Base-by-base conservation (phyloP, 1,284 basidiomycete species). In the Pterulicium gracile region DNA sequence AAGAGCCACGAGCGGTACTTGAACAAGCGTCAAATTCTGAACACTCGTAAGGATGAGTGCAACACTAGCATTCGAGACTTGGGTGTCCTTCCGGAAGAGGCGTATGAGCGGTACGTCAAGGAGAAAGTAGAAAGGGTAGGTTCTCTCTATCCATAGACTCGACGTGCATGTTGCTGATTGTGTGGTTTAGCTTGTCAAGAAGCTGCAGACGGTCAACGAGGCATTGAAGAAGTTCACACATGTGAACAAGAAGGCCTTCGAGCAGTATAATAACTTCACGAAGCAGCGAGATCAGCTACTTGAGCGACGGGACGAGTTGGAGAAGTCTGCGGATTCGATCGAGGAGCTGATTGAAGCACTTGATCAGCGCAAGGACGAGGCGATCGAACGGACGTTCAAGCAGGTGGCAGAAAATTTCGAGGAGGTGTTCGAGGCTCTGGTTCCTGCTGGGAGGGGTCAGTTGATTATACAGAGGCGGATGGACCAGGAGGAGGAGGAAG, bases 201-300 rank as follows among this genome's bases (percentile, higher is more conserved):
- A 85, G 53, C 73, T 98, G 27, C 93, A 96, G 58, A 75, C 76
- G 19, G 83, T 93, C 52, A 94, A 97, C 57, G 93, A 97, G 56
- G 79, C 80, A 22, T 70, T 99, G 52, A 97, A 95, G 63, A 94
- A 94, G 63, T 98, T 93, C 57, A 86, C 91, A 0, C 94, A 98
- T 59, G 95, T 98, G 54, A 99, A 99, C 74, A 98, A 98, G 72
- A 98, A 98, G 64, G 96, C 95, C 1, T 95, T 97, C 58, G 96
- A 99, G 63, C 93, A 98, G 63, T 98, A 96, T 70, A 90, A 79
- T 63, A 94, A 89, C 60, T 98, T 98, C 63, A 97, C 94, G 7
- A 96, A 95, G 60, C 94, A 98, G 64, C 82, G 94, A 2, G 94
- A 98, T 59, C 87, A 94, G 54, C 77, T 98, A 4, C 64, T 90